A percentile compares a stretch with the other conserved stretches of the same genome.
These are phyloP conservation scores for Kurtzmaniella quercitrusa DNA, from an alignment of 1,139 yeast species.

Conservation along the genomic window DNA sequence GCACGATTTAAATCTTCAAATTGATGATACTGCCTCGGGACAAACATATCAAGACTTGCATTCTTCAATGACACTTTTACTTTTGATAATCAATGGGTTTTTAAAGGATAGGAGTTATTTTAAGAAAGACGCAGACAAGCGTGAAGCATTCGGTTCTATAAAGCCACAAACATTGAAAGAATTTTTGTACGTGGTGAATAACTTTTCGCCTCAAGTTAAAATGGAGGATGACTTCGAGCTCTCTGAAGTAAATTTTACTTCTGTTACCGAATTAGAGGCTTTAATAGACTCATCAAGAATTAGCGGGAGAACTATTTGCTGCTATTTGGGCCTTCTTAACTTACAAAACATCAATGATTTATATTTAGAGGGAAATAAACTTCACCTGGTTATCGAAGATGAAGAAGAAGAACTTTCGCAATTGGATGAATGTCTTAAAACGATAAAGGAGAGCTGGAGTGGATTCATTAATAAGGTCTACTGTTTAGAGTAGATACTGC, in stretches of 20 bases:
- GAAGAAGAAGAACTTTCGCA: conserved; percentile 2
- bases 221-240: conserved; percentile 2
- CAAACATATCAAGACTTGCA: neutral
- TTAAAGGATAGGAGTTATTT: neutral
- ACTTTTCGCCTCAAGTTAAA: conserved; percentile 15
- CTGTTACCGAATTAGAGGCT: conserved; percentile 13
- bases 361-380: conserved; percentile 11
- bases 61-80: neutral
- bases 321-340: conserved; percentile 33
- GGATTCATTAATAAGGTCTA: conserved; percentile 21
- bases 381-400: conserved; percentile 4
- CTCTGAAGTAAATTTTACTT: neutral
- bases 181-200: conserved; percentile 17
- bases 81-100: neutral
- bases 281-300: conserved; percentile 18
- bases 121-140: neutral
- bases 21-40: neutral
- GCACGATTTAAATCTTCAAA: conserved; percentile 12
- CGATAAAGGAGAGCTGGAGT: conserved; percentile 15
- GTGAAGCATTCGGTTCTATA: conserved; percentile 1
- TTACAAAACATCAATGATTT: conserved; percentile 20
- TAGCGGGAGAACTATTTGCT: conserved; percentile 27
- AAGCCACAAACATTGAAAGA: conserved; percentile 6
- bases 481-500: conserved; percentile 18
- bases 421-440: conserved; percentile 6